phyloP scores from a whole-genome alignment of 164 flowering plant genomes.

The Macadamia integrifolia region DNA sequence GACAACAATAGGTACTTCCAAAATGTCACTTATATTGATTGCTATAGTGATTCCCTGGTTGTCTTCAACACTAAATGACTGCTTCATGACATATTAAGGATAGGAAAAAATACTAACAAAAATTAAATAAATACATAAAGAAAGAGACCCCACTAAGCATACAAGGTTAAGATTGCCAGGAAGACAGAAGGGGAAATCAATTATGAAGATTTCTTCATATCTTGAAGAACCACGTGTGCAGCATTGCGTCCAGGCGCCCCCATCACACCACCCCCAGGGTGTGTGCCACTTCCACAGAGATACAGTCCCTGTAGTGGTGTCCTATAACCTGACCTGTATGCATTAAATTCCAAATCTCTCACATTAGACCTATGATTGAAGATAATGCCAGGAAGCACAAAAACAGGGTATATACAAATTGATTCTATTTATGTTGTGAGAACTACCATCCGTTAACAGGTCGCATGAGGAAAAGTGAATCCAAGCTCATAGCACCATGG shows the following conservation, averaged over 20 bases:
- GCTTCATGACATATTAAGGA: not conserved
- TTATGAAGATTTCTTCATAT: conserved; percentile 28
- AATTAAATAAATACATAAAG: too few species aligned
- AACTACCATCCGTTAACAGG: conserved; percentile 97
- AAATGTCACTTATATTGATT: too few species aligned
- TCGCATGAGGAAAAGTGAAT: conserved; percentile 89
- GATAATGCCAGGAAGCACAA: not conserved
- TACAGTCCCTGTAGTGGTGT: conserved; percentile 76
- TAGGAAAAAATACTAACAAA: not conserved
- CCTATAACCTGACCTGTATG: conserved; percentile 73
- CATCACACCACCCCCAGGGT: conserved; percentile 99
- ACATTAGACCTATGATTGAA: too few species aligned
- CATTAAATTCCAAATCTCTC: conserved; percentile 4
- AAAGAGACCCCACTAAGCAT: not conserved
- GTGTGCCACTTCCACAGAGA: conserved; percentile 89
- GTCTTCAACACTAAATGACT: not conserved
- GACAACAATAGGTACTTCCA: too few species aligned
- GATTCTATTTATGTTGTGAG: not conserved
- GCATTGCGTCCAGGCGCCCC: conserved; percentile 96
- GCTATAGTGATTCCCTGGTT: not conserved
- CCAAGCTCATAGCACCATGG: conserved; percentile 98
- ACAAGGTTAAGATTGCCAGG: too few species aligned
- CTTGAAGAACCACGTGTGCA: conserved; percentile 72
- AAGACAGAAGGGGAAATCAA: not conserved
- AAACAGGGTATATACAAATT: not conserved